phyloP scores from a whole-genome alignment of 768 basidiomycete genomes.

The Termitomyces sp. region DNA sequence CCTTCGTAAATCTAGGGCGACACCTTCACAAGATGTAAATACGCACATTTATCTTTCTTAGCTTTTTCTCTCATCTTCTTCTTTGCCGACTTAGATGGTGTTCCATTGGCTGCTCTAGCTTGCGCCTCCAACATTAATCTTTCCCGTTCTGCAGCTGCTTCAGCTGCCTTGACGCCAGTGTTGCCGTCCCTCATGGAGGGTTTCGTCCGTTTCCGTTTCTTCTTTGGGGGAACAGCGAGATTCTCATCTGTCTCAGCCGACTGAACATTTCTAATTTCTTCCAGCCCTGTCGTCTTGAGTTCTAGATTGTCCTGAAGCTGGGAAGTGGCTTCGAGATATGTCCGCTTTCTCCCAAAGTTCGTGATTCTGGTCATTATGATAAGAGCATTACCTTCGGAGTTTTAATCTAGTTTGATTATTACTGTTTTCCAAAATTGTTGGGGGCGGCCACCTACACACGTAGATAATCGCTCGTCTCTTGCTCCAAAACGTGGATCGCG shows the following conservation, averaged over 20 bases:
- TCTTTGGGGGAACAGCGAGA: constrained; percentile 30
- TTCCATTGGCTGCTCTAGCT: constrained; percentile 15
- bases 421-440: no score
- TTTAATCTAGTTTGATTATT: no score
- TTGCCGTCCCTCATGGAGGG: constrained; percentile 38
- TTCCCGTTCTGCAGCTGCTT: constrained; percentile 13
- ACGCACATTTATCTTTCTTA: constrained; percentile 22
- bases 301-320: constrained; percentile 15
- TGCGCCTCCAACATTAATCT: constrained; percentile 6
- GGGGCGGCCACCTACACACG: no score
- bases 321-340: constrained; percentile 56
- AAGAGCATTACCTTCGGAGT: not conserved
- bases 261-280: not conserved
- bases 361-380: constrained; percentile 68
- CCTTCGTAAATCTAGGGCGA: constrained; percentile 1
- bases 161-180: constrained; percentile 21
- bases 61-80: constrained; percentile 26
- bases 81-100: constrained; percentile 23
- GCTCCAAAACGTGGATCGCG: no score
- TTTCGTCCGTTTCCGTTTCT: constrained; percentile 55
- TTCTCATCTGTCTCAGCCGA: constrained; percentile 5
- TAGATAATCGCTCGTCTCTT: no score
- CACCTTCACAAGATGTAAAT: constrained; percentile 14
- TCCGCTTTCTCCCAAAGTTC: constrained; percentile 69
- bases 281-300: constrained; percentile 3